These are phyloP conservation scores for Clarkia xantiana DNA, from an alignment of 345 rosid species.

Conservation along the genomic window DNA sequence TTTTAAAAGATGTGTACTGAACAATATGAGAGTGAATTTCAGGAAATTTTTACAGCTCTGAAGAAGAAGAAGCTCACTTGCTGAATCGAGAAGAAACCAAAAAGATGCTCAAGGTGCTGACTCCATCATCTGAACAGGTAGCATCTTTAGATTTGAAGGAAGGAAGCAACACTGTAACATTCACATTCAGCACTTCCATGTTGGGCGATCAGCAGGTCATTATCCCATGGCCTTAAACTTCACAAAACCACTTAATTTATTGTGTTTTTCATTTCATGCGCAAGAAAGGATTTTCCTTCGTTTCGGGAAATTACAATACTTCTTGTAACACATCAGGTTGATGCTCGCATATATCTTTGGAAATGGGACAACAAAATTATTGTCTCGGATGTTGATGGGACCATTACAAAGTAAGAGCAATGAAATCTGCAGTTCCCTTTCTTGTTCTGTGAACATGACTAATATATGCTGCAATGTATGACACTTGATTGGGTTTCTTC, in stretches of 20 bases:
- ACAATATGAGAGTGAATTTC: too few species aligned
- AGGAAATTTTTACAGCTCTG: too few species aligned
- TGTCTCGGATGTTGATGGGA: conserved; percentile 96
- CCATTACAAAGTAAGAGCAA: conserved; percentile 66
- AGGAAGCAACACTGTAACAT: conserved; percentile 55
- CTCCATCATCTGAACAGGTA: conserved; percentile 83
- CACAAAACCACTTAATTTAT: too few species aligned
- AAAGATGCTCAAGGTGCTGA: conserved; percentile 33
- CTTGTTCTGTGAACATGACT: too few species aligned
- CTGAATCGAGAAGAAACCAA: too few species aligned
- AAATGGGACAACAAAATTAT: conserved; percentile 84
- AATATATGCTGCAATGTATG: not conserved
- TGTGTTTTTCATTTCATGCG: too few species aligned
- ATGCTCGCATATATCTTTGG: conserved; percentile 86
- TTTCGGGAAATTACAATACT: too few species aligned
- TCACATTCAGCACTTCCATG: conserved; percentile 81
- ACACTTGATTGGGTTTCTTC: not conserved
- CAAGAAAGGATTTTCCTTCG: too few species aligned
- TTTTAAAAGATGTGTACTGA: too few species aligned
- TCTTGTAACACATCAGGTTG: conserved; percentile 37
- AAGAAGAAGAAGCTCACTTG: too few species aligned
- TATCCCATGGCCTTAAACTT: too few species aligned
- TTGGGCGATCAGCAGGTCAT: conserved; percentile 83
- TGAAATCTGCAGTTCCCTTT: too few species aligned
- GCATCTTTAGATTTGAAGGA: conserved; percentile 67